Evolutionary conservation across 2,329 filamentous ascomycete genomes (phyloP).

Genomic region (Pseudopithomyces chartarum): DNA sequence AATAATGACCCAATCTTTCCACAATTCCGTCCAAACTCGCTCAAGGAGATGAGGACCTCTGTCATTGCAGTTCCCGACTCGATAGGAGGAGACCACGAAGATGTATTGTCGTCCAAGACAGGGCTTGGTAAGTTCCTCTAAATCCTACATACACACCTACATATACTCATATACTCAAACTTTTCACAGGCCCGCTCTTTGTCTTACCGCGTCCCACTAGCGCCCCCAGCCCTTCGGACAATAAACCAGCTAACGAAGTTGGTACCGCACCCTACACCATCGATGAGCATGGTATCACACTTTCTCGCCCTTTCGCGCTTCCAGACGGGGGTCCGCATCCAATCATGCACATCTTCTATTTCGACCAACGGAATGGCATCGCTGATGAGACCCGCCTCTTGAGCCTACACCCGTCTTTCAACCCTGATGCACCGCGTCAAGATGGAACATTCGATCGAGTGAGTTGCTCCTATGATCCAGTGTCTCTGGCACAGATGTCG

Average conservation of each 20-base stretch:
- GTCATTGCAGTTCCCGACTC: not conserved
- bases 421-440: not conserved
- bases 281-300: not conserved
- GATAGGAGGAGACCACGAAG: not conserved
- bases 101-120: not conserved
- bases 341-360: constrained; percentile 1
- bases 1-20: constrained; percentile 67
- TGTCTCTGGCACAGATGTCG: no score
- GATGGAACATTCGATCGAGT: not conserved
- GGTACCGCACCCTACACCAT: not conserved
- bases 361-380: not conserved
- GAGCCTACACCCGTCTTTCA: not conserved
- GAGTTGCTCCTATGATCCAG: not conserved
- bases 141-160: not conserved
- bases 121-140: not conserved
- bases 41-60: constrained; percentile 14
- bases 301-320: not conserved
- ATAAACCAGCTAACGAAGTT: not conserved
- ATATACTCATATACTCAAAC: not conserved
- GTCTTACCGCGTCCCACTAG: not conserved
- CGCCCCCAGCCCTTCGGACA: not conserved
- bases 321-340: not conserved
- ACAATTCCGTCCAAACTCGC: constrained; percentile 68
- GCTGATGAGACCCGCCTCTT: constrained; percentile 3
- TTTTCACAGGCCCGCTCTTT: not conserved